Percentiles rank a stretch among this genome's conserved stretches.
Conservation (phyloP, 2,329 filamentous ascomycete species). For the Neurospora sp. region DNA sequence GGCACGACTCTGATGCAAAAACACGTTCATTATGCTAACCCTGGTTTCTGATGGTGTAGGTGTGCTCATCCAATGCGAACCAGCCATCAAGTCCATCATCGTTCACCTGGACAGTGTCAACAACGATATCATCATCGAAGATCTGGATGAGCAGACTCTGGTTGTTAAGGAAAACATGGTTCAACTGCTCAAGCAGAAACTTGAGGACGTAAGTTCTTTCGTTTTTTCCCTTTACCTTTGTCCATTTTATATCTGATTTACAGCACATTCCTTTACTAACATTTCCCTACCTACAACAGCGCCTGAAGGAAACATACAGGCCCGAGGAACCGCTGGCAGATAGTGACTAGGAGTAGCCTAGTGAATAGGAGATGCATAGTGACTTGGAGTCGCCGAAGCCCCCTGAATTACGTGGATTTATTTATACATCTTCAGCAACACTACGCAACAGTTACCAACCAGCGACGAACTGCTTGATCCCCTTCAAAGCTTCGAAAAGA, state of each 20-base stretch:
- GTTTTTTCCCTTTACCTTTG: background rate
- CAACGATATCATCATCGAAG: slow-evolving; percentile 69
- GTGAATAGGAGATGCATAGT: background rate
- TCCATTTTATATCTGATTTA: background rate
- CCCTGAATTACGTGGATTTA: background rate
- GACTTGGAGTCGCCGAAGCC: background rate
- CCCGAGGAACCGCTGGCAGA: slow-evolving; percentile 21
- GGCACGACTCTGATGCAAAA: background rate
- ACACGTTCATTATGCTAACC: background rate
- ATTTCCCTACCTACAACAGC: slow-evolving; percentile 8
- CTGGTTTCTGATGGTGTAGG: slow-evolving; percentile 30
- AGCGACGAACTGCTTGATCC: background rate
- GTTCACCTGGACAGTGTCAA: slow-evolving; percentile 61
- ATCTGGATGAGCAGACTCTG: slow-evolving; percentile 66
- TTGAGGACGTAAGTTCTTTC: slow-evolving; percentile 50
- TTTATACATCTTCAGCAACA: background rate
- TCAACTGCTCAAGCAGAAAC: slow-evolving; percentile 51
- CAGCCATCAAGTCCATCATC: slow-evolving; percentile 81
- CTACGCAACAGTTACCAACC: background rate
- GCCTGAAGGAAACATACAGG: slow-evolving; percentile 24
- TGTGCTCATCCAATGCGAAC: slow-evolving; percentile 70
- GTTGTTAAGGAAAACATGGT: slow-evolving; percentile 69
- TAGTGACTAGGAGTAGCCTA: slow-evolving; percentile 9
- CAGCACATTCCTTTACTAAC: slow-evolving; percentile 1
- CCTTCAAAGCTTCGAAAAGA: slow-evolving; percentile 71